Evolutionary conservation across 352 stramenopile genomes (phyloP).

Genomic region (Globisporangium orthogonon): DNA sequence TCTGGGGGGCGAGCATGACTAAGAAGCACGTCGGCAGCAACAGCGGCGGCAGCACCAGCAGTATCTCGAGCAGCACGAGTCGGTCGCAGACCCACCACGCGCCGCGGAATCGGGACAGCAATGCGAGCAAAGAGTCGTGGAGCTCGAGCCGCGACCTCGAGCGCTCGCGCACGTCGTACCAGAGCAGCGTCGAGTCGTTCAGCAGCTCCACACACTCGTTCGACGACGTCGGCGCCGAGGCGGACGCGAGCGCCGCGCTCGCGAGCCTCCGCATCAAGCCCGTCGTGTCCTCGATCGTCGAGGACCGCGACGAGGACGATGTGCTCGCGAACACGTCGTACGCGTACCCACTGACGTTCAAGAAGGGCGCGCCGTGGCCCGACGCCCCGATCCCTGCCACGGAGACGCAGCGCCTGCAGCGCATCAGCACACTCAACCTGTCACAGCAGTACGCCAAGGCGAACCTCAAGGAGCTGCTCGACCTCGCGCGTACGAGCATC

Average conservation of each 20-base stretch:
- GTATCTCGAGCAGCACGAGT: constrained; percentile 16
- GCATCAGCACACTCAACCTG: constrained; percentile 64
- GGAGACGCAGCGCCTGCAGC: constrained; percentile 46
- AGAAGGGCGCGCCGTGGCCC: constrained; percentile 70
- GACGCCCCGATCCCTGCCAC: constrained; percentile 53
- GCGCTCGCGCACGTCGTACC: constrained; percentile 14
- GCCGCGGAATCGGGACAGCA: constrained; percentile 4
- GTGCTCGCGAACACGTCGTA: constrained; percentile 48
- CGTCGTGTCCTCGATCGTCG: constrained; percentile 1
- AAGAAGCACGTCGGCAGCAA: constrained; percentile 19
- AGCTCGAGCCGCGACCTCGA: constrained; percentile 18
- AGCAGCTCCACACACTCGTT: constrained; percentile 16
- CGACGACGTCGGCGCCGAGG: constrained; percentile 7
- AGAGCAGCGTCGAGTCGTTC: constrained; percentile 18
- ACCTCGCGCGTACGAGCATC: constrained; percentile 62
- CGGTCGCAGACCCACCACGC: background rate
- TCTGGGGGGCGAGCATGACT: constrained; percentile 32
- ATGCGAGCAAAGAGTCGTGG: constrained; percentile 19
- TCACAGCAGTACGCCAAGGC: constrained; percentile 74
- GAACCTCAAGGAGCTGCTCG: constrained; percentile 61
- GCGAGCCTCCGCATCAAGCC: constrained; percentile 14
- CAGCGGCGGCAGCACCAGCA: background rate
- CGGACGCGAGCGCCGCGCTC: constrained; percentile 10
- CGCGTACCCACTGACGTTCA: constrained; percentile 63
- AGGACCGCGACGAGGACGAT: constrained; percentile 46